phyloP scores from a whole-genome alignment of 495 filamentous ascomycete species.

The Amorphotheca resinae region DNA sequence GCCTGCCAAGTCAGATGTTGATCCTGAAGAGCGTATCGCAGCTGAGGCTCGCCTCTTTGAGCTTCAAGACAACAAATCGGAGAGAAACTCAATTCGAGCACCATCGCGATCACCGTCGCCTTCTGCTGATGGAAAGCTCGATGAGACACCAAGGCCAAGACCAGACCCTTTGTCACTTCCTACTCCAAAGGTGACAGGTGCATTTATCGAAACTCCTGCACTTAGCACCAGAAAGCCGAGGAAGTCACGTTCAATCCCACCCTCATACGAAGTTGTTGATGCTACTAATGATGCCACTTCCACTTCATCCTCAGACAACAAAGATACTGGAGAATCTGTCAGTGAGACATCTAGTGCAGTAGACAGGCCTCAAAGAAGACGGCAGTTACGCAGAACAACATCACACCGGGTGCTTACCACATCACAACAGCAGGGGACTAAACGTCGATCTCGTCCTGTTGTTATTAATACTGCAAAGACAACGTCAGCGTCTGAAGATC shows the following conservation, averaged over 20 bases:
- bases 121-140: constrained; percentile 18
- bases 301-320: constrained; percentile 2
- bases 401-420: no score
- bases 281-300: not conserved
- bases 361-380: not conserved
- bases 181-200: constrained; percentile 37
- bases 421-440: no score
- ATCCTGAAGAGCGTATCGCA: constrained; percentile 42
- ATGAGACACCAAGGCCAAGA: constrained; percentile 34
- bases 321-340: constrained; percentile 2
- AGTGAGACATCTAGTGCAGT: not conserved
- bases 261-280: constrained; percentile 5
- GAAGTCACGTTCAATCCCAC: constrained; percentile 11
- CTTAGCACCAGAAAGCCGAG: constrained; percentile 1
- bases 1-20: constrained; percentile 34
- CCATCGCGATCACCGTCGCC: constrained; percentile 24
- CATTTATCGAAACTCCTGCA: constrained; percentile 39
- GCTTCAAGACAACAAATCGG: constrained; percentile 38
- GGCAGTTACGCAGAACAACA: not conserved
- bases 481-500: constrained; percentile 35
- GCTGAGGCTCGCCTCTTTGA: constrained; percentile 42
- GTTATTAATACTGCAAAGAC: constrained; percentile 36
- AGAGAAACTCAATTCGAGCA: constrained; percentile 36
- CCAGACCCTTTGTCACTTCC: constrained; percentile 33
- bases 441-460: not conserved